Evolutionary conservation across 139 green algal genomes (phyloP), one percentile per base, ranked within the genome.

Genomic region (Closterium sp.): DNA sequence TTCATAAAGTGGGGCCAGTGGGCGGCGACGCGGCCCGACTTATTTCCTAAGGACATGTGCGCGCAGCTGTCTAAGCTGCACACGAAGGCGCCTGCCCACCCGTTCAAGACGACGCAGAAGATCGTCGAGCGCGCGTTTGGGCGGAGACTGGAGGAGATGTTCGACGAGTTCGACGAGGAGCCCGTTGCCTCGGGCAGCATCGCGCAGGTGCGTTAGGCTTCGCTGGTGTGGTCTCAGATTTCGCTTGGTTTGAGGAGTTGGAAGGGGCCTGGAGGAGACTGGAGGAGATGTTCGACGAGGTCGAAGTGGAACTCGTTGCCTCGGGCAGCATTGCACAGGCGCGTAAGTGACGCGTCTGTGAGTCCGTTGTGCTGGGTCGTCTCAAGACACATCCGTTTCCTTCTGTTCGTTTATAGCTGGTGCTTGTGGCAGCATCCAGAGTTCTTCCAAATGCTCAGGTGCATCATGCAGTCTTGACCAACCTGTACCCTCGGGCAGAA

Each of bases 1-100:
- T 94, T 94, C 33, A 98, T 99, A 91, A 99, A 99, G 95, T 99
- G 97, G 97, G 98, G 97, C 0, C 98, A 99, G 94, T 99, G 98
- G 98, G 96, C 97, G 3, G 95, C 97, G 31, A 97, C 97, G 0
- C 94, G 98, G 21, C 92, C 92, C 28, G 98, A 99, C 95, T 92
- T 99, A 33, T 99, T 99, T 91, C 97, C 98, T 0, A 94, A 94
- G 91, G 93, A 95, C 84, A 87, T 97, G 43, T 94, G 94, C 88
- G 23, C 91, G 31, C 95, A 97, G 69, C 95, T 99, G 89, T 96
- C 96, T 90, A 87, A 93, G 43, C 94, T 99, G 87, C 96, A 94
- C 66, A 84, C 88, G 28, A 25, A 91, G 30, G 96, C 94, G 34
- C 95, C 95, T 1, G 84, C 90, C 55, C 96, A 97, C 90, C 90